Evolutionary conservation across 495 filamentous ascomycete species (phyloP).

Genomic region (Xylaria curta): DNA sequence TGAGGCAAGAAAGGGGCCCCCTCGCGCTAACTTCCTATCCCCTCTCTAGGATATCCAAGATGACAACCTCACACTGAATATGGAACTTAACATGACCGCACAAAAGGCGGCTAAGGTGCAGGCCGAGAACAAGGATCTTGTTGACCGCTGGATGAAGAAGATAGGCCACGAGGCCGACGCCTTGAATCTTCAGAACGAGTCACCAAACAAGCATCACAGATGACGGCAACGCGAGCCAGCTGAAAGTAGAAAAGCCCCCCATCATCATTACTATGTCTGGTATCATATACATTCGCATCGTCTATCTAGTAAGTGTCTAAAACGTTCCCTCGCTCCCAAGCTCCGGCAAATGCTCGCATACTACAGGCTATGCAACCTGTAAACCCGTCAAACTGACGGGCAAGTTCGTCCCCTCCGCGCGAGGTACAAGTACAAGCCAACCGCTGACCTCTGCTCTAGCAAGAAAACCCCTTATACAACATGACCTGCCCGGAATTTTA

Average conservation of each 20-base stretch:
- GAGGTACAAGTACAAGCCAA: slow-evolving; percentile 18
- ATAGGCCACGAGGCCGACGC: slow-evolving; percentile 85
- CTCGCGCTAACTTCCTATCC: background rate
- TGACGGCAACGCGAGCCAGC: slow-evolving; percentile 9
- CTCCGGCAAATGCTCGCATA: slow-evolving; percentile 9
- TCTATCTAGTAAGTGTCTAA: slow-evolving; percentile 28
- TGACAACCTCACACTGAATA: slow-evolving; percentile 81
- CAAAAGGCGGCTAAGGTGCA: slow-evolving; percentile 69
- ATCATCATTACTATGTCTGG: slow-evolving; percentile 32
- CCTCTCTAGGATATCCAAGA: slow-evolving; percentile 77
- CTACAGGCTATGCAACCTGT: slow-evolving; percentile 8
- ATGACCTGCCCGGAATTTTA: slow-evolving; percentile 31
- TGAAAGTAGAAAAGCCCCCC: slow-evolving; percentile 7
- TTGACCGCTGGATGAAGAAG: slow-evolving; percentile 88
- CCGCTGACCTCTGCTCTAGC: background rate
- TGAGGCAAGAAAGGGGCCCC: slow-evolving; percentile 25
- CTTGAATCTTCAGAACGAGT: slow-evolving; percentile 72
- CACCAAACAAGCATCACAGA: slow-evolving; percentile 31
- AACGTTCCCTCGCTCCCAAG: slow-evolving; percentile 4
- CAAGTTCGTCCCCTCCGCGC: slow-evolving; percentile 8
- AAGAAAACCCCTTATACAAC: background rate
- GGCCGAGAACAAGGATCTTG: slow-evolving; percentile 85
- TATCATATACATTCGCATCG: slow-evolving; percentile 28
- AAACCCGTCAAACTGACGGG: background rate
- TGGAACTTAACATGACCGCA: slow-evolving; percentile 87